phyloP scores from a whole-genome alignment of 2,329 filamentous ascomycete genomes.

The Coniella vitis region DNA sequence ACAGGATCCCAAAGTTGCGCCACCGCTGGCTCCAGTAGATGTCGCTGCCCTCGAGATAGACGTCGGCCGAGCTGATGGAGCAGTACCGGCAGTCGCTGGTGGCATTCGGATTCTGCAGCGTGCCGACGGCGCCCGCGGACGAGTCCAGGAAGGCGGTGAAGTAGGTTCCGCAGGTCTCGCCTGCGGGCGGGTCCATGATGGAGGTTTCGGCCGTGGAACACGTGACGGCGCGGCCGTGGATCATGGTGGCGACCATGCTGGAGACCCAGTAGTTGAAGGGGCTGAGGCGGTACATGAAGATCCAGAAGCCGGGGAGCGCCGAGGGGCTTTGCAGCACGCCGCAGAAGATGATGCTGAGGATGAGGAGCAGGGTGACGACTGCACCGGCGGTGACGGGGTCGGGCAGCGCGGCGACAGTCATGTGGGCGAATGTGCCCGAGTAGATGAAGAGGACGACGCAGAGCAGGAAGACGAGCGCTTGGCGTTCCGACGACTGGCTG shows the following conservation, averaged over 20 bases:
- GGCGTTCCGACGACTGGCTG: constrained; percentile 42
- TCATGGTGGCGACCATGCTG: constrained; percentile 60
- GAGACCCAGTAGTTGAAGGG: constrained; percentile 64
- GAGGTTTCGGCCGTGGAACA: constrained; percentile 54
- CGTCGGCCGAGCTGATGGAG: constrained; percentile 52
- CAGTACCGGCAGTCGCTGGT: constrained; percentile 60
- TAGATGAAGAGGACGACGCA: constrained; percentile 63
- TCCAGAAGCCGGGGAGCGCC: constrained; percentile 65
- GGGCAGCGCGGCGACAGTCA: constrained; percentile 65
- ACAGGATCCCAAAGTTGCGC: constrained; percentile 66
- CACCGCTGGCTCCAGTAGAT: constrained; percentile 51
- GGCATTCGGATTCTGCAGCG: constrained; percentile 54
- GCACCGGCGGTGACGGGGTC: constrained; percentile 62
- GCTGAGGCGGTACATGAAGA: constrained; percentile 66
- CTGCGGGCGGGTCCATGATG: constrained; percentile 56
- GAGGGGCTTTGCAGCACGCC: constrained; percentile 55
- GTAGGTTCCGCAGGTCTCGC: constrained; percentile 58
- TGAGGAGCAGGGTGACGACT: constrained; percentile 52
- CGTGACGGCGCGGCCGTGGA: constrained; percentile 45
- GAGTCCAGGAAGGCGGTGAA: constrained; percentile 49
- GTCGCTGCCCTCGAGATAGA: constrained; percentile 43
- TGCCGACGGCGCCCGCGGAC: constrained; percentile 37
- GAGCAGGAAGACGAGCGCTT: constrained; percentile 60
- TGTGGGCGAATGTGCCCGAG: constrained; percentile 64
- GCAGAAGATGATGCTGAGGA: constrained; percentile 55